Conservation (phyloP, 805 yeast species). For the Starmerella apicola region DNA sequence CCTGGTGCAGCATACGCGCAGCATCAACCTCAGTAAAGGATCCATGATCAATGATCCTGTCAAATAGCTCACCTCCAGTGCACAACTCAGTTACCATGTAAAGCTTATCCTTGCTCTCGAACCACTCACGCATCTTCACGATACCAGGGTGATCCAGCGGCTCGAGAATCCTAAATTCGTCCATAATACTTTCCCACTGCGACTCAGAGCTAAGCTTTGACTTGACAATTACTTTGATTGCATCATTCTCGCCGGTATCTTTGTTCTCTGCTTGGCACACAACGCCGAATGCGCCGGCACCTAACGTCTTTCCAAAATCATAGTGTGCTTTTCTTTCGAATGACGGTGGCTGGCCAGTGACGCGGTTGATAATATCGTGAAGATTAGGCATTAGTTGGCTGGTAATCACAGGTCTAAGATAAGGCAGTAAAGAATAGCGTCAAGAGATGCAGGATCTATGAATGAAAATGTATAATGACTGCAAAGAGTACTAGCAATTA, state of each 20-base stretch:
- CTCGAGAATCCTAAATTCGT: slow-evolving; percentile 61
- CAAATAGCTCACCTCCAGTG: slow-evolving; percentile 91
- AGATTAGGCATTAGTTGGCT: not conserved
- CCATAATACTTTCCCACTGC: slow-evolving; percentile 61
- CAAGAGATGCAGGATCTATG: no score
- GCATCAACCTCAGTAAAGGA: slow-evolving; percentile 86
- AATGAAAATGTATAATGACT: no score
- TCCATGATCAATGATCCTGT: slow-evolving; percentile 68
- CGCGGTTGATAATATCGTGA: no score
- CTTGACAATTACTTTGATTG: slow-evolving; percentile 78
- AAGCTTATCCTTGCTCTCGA: slow-evolving; percentile 82
- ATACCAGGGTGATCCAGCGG: slow-evolving; percentile 70
- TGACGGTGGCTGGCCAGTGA: slow-evolving; percentile 62
- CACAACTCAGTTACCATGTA: slow-evolving; percentile 91
- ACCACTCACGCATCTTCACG: slow-evolving; percentile 85
- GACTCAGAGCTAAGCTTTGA: slow-evolving; percentile 56
- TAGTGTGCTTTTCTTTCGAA: slow-evolving; percentile 56
- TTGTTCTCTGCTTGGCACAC: slow-evolving; percentile 60
- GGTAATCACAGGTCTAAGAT: not conserved
- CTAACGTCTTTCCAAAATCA: slow-evolving; percentile 70
- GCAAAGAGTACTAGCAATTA: no score
- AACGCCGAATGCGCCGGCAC: slow-evolving; percentile 92
- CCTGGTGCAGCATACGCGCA: slow-evolving; percentile 55
- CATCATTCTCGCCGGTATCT: slow-evolving; percentile 56
- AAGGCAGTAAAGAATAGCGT: not conserved